These are phyloP conservation scores for Nannochloropsis oceanica DNA, from an alignment of 108 stramenopile species.

Conservation along the genomic window DNA sequence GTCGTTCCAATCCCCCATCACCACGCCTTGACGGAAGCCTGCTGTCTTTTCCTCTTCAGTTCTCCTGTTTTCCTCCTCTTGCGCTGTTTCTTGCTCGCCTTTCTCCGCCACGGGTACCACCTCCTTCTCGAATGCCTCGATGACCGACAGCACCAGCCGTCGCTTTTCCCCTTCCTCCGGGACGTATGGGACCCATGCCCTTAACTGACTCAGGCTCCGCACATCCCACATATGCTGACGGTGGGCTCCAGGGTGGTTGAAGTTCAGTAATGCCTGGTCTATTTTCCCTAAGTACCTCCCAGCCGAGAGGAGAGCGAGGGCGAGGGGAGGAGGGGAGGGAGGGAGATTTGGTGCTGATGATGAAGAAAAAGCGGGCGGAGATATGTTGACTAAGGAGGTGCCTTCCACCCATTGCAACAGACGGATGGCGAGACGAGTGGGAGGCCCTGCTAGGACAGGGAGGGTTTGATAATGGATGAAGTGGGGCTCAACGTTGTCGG, in stretches of 20 bases:
- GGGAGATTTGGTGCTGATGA: neutral
- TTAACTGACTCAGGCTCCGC: neutral
- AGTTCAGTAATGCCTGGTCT: neutral
- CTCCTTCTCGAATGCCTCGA: neutral
- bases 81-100: neutral
- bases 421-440: neutral
- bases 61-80: neutral
- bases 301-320: neutral
- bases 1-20: conserved; percentile 37
- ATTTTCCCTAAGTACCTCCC: neutral
- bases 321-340: neutral
- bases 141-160: neutral
- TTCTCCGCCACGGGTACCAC: neutral
- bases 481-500: neutral
- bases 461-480: neutral
- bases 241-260: neutral
- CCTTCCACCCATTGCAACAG: conserved; percentile 1
- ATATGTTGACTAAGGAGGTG: neutral
- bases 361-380: neutral
- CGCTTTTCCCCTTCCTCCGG: neutral
- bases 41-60: neutral
- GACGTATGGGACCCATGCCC: neutral
- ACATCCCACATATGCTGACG: conserved; percentile 10
- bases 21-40: neutral
- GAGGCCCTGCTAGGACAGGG: neutral